Evolutionary conservation across 257 asterid genomes (phyloP), one percentile per base, ranked within the genome.

Genomic region (Datura wrightii): DNA sequence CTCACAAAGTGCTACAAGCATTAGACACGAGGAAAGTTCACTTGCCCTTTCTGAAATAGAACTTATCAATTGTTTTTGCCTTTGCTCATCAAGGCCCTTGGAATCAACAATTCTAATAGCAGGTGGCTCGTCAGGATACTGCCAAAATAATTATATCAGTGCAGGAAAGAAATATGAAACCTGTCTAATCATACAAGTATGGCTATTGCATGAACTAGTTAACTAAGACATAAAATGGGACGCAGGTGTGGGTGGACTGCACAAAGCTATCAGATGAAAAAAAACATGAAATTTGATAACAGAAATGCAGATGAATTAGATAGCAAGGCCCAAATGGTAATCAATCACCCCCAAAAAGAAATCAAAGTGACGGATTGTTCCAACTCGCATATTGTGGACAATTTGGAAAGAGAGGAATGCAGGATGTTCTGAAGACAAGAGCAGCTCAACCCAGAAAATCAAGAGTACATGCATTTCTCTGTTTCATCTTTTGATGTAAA

Each of bases 1-100:
- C 98, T 96, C 99, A 84, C 97, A 94, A 54, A 94, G 98, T 74
- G 98, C 93, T 81, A 96, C 95, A 41, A 96, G 95, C 99, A 96
- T 94, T 78, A 90, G 87, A 91, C 92, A 94, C 4, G 97, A 93
- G 79, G 93, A 86, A 52, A 96, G 93, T 70, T 92, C 98, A 65
- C 72, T 72, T 79, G 95, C 94, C 92, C 88, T 93, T 84, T 86
- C 88, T 76, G 85, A 72, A 34, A 94, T 89, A 86, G 93, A 85
- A 74, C 91, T 82, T 76, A 91, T 69, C 18, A 96, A 92, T 84
- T 87, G 85, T 46, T 87, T 93, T 83, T 92, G 98, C 81, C 97
- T 89, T 89, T 84, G 89, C 63, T 90, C 94, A 88, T 94, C 99
- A 44, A 96, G 96, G 80, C 99, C 99, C 91, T 94, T 94, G 80